These are phyloP conservation scores for Diaporthe amygdali DNA, from an alignment of 2,329 filamentous ascomycete genomes.

Conservation along the genomic window DNA sequence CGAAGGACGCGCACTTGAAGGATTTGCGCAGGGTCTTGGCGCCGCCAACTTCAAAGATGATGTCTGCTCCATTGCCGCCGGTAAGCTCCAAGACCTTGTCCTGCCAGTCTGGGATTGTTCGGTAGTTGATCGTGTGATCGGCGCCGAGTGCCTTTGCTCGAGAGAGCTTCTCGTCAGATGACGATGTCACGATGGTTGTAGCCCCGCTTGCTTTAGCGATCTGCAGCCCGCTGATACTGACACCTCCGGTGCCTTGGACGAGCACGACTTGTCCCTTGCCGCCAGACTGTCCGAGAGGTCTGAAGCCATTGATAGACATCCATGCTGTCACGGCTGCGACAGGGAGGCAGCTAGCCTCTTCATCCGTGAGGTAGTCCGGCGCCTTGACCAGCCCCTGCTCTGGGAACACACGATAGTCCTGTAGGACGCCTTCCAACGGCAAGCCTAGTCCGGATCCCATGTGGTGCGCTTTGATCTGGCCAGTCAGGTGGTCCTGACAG, in stretches of 20 bases:
- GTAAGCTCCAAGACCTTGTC: slow-evolving; percentile 53
- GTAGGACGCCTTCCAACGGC: slow-evolving; percentile 62
- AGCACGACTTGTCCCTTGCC: slow-evolving; percentile 52
- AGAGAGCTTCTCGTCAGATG: slow-evolving; percentile 56
- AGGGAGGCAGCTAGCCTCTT: slow-evolving; percentile 65
- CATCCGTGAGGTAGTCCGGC: slow-evolving; percentile 61
- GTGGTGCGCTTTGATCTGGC: slow-evolving; percentile 62
- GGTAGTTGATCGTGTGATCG: slow-evolving; percentile 59
- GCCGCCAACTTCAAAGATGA: slow-evolving; percentile 62
- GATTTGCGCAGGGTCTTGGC: slow-evolving; percentile 56
- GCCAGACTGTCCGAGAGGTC: slow-evolving; percentile 56
- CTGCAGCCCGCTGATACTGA: slow-evolving; percentile 56
- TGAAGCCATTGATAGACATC: slow-evolving; percentile 68
- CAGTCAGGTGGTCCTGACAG: slow-evolving; percentile 60
- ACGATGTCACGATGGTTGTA: slow-evolving; percentile 58
- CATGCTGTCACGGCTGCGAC: slow-evolving; percentile 68
- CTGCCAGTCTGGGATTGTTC: slow-evolving; percentile 56
- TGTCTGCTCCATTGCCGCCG: slow-evolving; percentile 51
- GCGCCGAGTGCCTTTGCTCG: slow-evolving; percentile 55
- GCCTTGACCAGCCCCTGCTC: slow-evolving; percentile 59
- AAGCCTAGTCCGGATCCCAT: slow-evolving; percentile 64
- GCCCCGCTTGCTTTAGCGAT: slow-evolving; percentile 58
- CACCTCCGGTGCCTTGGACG: slow-evolving; percentile 61
- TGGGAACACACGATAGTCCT: slow-evolving; percentile 65
- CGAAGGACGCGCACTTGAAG: slow-evolving; percentile 58